Evolutionary conservation across 1,284 basidiomycete genomes (phyloP), one percentile per base, ranked within the genome.

Genomic region (Hymenochaete sp.): DNA sequence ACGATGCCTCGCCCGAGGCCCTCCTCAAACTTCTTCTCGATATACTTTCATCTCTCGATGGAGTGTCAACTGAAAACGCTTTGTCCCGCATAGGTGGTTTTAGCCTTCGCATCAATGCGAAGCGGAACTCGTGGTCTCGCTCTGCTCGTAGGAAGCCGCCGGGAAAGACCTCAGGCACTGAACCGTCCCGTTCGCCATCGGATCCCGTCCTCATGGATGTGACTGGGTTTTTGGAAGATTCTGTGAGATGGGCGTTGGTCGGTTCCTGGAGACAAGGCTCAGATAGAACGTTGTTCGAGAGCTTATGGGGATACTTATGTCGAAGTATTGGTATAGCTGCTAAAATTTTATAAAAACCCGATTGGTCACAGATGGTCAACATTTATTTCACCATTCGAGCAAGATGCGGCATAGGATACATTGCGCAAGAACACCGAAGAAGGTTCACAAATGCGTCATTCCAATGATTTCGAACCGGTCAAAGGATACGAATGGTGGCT

Each of bases 71-170:
- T 7, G 32, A 42, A 43, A 28, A 37, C 41, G 51, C 8, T 7
- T 2, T n/a, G 7, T 19, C 28, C 28, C 10, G 42, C 39, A 0
- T 25, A 44, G 1, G 42, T 19, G 27, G 11, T 24, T 9, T 29
- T 7, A 18, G 28, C 3, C 54, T 73, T 26, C 35, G 67, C 1
- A 62, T 81, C 2, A 57, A 57, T n/a, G 77, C 77, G 0, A 52
- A 48, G 0, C 54, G 59, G 9, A 74, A 88, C 54, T 82, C 81
- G 0, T 92, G 88, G 88, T 84, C 86, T 0, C 72, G 88, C 18
- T 70, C 73, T 4, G 86, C 81, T 0, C 43, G 67, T 9, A 57
- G 67, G 81, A 13, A 63, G 76, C 52, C 71, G 68, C 55, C 67
- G 62, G 35, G 56, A 54, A 19, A 16, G 4, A 25, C 24, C 1